Percentiles rank a stretch among this genome's conserved stretches.
These are phyloP conservation scores for Peronospora tabacina DNA, from an alignment of 352 stramenopile genomes.

Conservation along the genomic window DNA sequence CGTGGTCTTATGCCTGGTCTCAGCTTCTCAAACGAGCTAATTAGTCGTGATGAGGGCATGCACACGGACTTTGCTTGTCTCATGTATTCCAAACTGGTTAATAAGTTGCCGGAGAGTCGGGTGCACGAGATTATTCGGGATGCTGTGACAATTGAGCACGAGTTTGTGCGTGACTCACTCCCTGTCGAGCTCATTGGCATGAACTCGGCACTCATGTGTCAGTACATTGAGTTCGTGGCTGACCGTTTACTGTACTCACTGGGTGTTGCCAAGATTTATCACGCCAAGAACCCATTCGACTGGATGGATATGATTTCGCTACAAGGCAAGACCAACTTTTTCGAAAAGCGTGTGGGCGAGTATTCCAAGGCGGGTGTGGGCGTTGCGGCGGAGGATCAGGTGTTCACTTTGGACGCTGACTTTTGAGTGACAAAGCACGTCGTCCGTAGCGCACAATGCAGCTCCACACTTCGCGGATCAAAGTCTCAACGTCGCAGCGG, in stretches of 20 bases:
- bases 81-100: constrained; percentile 96
- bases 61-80: constrained; percentile 99
- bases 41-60: constrained; percentile 96
- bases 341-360: constrained; percentile 97
- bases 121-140: constrained; percentile 94
- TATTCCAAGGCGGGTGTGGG: constrained; percentile 98
- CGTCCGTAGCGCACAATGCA: constrained; percentile 14
- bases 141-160: constrained; percentile 95
- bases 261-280: constrained; percentile 90
- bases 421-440: constrained; percentile 57
- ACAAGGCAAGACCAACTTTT: constrained; percentile 98
- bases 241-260: constrained; percentile 93
- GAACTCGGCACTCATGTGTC: constrained; percentile 96
- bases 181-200: constrained; percentile 99
- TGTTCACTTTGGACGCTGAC: constrained; percentile 91
- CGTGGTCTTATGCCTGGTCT: constrained; percentile 97
- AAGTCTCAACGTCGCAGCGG: constrained; percentile 21
- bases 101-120: constrained; percentile 89
- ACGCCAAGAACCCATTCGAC: constrained; percentile 94
- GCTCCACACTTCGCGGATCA: constrained; percentile 15
- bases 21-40: constrained; percentile 98
- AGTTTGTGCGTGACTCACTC: constrained; percentile 96
- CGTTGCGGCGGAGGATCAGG: constrained; percentile 78
- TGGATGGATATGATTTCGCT: constrained; percentile 99
- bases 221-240: constrained; percentile 99